phyloP scores from a whole-genome alignment of 139 green algal genomes.

The Gonium pectorale region DNA sequence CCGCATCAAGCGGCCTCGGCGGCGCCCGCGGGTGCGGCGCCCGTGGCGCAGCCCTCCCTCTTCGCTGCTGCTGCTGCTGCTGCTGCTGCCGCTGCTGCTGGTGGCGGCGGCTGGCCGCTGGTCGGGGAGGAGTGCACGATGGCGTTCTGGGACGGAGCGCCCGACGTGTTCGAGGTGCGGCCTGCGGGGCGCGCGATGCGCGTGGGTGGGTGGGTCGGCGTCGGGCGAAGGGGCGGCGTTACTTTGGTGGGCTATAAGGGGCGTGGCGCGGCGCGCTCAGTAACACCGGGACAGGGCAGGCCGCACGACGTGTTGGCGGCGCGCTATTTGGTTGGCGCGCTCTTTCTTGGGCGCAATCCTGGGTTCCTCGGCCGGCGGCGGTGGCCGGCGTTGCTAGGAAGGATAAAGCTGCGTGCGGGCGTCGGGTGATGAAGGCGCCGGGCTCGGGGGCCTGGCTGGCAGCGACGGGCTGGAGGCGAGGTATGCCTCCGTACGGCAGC shows the following conservation, averaged over 20 bases:
- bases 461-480: too few species aligned
- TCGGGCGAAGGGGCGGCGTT: neutral
- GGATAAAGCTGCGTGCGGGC: too few species aligned
- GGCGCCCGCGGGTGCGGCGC: neutral
- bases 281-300: neutral
- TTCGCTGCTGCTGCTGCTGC: neutral
- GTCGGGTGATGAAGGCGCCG: too few species aligned
- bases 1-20: neutral
- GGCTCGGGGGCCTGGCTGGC: too few species aligned
- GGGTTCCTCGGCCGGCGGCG: too few species aligned
- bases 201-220: neutral
- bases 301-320: neutral
- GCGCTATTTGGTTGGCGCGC: neutral
- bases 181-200: neutral
- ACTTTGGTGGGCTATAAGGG: neutral
- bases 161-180: conserved; percentile 28
- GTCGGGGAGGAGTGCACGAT: neutral
- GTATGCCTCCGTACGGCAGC: too few species aligned
- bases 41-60: neutral
- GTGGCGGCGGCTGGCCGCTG: neutral
- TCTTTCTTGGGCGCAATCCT: neutral
- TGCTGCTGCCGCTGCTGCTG: neutral
- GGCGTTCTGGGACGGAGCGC: neutral
- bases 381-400: too few species aligned
- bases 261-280: neutral